Conservation (phyloP, 352 stramenopile genomes). For the Blastocystis sp. region DNA sequence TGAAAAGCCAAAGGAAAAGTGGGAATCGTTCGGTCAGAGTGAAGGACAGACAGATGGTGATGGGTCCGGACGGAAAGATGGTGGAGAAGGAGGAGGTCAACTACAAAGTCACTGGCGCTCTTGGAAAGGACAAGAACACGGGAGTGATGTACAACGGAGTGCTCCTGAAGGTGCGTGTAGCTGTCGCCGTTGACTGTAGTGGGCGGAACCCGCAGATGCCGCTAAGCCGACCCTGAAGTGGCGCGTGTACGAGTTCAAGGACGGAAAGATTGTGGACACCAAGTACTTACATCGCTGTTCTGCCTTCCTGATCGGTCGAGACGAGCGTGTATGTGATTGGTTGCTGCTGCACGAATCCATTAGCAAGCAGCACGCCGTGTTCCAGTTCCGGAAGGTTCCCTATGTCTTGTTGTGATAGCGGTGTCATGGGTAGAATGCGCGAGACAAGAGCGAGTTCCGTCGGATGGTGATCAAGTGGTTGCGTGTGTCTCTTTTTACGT, state of each 20-base stretch:
- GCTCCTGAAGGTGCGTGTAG: slow-evolving; percentile 6
- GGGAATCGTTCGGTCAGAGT: neutral
- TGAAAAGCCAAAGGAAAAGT: neutral
- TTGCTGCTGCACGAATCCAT: slow-evolving; percentile 74
- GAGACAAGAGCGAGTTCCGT: slow-evolving; percentile 31
- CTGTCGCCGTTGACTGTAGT: slow-evolving; percentile 71
- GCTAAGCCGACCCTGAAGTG: slow-evolving; percentile 69
- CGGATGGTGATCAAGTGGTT: slow-evolving; percentile 47
- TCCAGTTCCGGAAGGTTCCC: slow-evolving; percentile 68
- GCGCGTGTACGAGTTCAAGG: slow-evolving; percentile 76
- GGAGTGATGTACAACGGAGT: slow-evolving; percentile 56
- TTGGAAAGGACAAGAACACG: slow-evolving; percentile 46
- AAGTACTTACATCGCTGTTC: slow-evolving; percentile 76
- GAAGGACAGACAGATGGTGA: slow-evolving; percentile 20
- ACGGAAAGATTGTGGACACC: slow-evolving; percentile 67
- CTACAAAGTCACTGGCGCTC: slow-evolving; percentile 27
- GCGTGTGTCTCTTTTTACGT: neutral
- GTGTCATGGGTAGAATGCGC: slow-evolving; percentile 1
- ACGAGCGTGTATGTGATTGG: slow-evolving; percentile 74
- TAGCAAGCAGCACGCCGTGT: slow-evolving; percentile 76
- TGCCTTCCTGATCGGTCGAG: slow-evolving; percentile 72
- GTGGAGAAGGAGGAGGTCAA: slow-evolving; percentile 41
- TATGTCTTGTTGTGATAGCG: neutral
- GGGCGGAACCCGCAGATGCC: slow-evolving; percentile 71
- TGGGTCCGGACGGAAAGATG: slow-evolving; percentile 12